Base-by-base conservation (phyloP, 1,139 yeast species). In the Kurtzmaniella quercitrusa region DNA sequence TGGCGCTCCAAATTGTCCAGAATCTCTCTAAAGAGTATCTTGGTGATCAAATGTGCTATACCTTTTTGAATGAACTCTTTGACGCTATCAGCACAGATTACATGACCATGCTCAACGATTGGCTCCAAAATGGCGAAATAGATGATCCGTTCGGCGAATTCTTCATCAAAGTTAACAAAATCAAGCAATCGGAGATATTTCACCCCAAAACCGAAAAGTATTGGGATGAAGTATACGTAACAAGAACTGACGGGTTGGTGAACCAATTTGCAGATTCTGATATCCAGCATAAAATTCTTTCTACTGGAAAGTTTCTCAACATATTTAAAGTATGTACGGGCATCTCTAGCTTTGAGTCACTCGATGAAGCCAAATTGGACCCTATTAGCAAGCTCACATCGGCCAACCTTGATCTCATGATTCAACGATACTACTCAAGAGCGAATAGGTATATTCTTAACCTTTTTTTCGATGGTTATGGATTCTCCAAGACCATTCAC, bases 131-230 rank as follows among this genome's bases (percentile, higher is more conserved):
- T 44, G 99, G 99, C 0, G 70, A 72, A 3, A 72, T 93, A 9
- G 75, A 78, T 49, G 98, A 94, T 55, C 90, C 89, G 0, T 81
- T 80, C 55, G 82, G 83, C 39, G 99, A 94, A 60, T 94, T 94
- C 58, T 65, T 91, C 58, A 79, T 93, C 11, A 75, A 81, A 46
- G 63, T 69, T 46, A 71, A 70, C 46, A 59, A 54, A 45, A 65
- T 61, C 8, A 57, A 66, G 23, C 19, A 42, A 21, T 14, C 14
- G 8, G 29, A 19, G n/a, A 16, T 40, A 3, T n/a, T 43, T 11
- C 34, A 41, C 17, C 25, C 16, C 3, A 25, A 21, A 16, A 29
- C 44, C 3, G 96, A 90, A 52, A 82, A 84, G 47, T 83, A 85
- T 55, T 93, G 98, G 98, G 87, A 86, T 45, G 88, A 88, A 48